Percentiles rank a stretch among this genome's conserved stretches.
Conservation (phyloP, 345 rosid genomes). For the Citrus hindsii region DNA sequence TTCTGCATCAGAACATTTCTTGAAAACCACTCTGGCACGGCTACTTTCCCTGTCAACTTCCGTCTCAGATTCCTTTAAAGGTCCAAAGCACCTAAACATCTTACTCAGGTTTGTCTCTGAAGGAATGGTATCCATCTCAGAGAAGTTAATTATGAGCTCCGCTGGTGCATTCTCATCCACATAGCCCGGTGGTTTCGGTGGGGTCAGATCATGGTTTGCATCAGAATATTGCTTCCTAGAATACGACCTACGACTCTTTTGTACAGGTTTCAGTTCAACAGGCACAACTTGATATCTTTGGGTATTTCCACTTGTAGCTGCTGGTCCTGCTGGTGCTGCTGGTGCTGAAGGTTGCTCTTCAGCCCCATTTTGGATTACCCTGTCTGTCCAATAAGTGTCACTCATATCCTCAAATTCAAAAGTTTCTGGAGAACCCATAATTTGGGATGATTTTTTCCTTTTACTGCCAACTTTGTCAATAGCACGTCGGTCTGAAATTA, state of each 20-base stretch:
- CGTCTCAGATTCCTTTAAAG: slow-evolving; percentile 69
- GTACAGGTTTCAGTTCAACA: slow-evolving; percentile 46
- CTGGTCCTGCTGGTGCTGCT: background rate
- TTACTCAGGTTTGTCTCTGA: slow-evolving; percentile 68
- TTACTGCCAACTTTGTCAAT: slow-evolving; percentile 39
- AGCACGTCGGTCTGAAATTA: slow-evolving; percentile 36
- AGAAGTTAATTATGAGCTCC: slow-evolving; percentile 74
- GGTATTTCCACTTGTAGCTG: slow-evolving; percentile 23
- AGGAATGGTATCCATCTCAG: slow-evolving; percentile 63
- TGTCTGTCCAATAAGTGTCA: slow-evolving; percentile 95
- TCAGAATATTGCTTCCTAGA: slow-evolving; percentile 59
- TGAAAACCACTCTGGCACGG: slow-evolving; percentile 90
- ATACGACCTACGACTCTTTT: slow-evolving; percentile 54
- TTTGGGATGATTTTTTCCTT: slow-evolving; percentile 43
- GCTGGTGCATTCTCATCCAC: slow-evolving; percentile 67
- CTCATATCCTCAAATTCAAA: slow-evolving; percentile 92
- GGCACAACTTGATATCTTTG: slow-evolving; percentile 51
- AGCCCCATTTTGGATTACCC: slow-evolving; percentile 79
- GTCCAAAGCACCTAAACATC: slow-evolving; percentile 86
- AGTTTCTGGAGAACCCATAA: slow-evolving; percentile 54
- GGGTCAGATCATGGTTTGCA: slow-evolving; percentile 26
- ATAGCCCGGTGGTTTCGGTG: slow-evolving; percentile 47
- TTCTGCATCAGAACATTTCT: slow-evolving; percentile 70
- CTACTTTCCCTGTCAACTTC: slow-evolving; percentile 62
- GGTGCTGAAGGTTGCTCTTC: slow-evolving; percentile 55